phyloP scores from a whole-genome alignment of 2,329 filamentous ascomycete genomes.

The Cladophialophora carrionii region DNA sequence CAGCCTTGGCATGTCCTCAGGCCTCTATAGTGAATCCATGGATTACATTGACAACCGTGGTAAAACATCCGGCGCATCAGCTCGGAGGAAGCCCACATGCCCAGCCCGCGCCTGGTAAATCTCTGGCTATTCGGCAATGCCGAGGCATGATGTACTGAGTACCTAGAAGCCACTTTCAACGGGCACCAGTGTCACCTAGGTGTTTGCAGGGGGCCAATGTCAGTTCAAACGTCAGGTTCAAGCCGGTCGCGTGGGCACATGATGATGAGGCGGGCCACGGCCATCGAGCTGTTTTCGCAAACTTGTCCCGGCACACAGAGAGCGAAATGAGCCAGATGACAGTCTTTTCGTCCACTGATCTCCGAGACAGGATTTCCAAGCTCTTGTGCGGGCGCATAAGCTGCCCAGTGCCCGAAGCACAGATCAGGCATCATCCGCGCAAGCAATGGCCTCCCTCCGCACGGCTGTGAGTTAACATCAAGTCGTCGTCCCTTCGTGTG shows the following conservation, averaged over 20 bases:
- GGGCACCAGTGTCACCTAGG: no score
- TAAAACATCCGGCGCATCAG: not conserved
- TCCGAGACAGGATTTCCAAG: not conserved
- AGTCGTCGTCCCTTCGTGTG: not conserved
- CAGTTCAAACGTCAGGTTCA: not conserved
- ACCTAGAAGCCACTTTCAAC: not conserved
- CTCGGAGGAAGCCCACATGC: not conserved
- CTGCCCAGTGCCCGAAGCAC: not conserved
- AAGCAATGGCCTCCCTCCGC: not conserved
- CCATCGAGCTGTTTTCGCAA: constrained; percentile 5
- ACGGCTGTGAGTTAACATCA: not conserved
- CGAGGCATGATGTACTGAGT: constrained; percentile 10
- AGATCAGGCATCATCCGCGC: not conserved
- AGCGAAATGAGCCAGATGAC: constrained; percentile 3
- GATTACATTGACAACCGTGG: not conserved
- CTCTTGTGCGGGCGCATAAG: not conserved
- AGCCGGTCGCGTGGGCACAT: constrained; percentile 2
- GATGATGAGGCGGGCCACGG: not conserved
- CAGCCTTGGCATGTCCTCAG: not conserved
- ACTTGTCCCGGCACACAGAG: not conserved
- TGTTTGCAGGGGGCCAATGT: constrained; percentile 1
- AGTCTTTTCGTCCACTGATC: not conserved
- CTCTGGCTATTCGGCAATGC: constrained; percentile 15
- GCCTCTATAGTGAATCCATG: not conserved
- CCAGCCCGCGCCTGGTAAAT: constrained; percentile 13